These are phyloP conservation scores for Sporothrix luriei DNA, from an alignment of 2,329 filamentous ascomycete species.

Conservation along the genomic window DNA sequence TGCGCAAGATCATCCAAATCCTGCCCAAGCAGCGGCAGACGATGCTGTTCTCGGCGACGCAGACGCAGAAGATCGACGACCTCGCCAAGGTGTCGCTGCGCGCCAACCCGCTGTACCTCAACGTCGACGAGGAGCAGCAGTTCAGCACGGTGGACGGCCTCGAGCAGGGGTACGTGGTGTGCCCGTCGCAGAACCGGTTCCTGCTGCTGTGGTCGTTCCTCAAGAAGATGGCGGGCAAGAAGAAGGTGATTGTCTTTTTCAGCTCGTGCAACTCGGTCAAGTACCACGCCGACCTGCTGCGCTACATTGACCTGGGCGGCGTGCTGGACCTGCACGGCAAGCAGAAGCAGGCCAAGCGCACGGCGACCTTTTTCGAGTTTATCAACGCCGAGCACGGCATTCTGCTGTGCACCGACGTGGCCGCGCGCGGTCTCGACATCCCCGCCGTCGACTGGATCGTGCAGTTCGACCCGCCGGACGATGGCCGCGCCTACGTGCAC, in stretches of 20 bases:
- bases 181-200: conserved; percentile 92
- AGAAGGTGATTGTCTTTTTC: conserved; percentile 98
- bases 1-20: conserved; percentile 95
- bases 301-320: conserved; percentile 81
- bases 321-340: conserved; percentile 88
- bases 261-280: conserved; percentile 91
- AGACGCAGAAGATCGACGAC: conserved; percentile 98
- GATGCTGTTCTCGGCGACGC: conserved; percentile 97
- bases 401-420: conserved; percentile 94
- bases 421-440: conserved; percentile 89
- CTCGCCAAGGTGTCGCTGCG: conserved; percentile 90
- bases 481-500: conserved; percentile 90
- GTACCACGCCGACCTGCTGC: conserved; percentile 92
- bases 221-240: conserved; percentile 89
- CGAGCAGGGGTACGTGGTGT: conserved; percentile 94
- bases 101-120: conserved; percentile 91
- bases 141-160: conserved; percentile 90
- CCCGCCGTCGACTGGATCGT: conserved; percentile 95
- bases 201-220: conserved; percentile 91
- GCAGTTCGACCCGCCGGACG: conserved; percentile 92
- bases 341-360: conserved; percentile 94
- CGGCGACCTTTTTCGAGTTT: conserved; percentile 98
- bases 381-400: conserved; percentile 75
- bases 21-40: conserved; percentile 86
- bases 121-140: conserved; percentile 77